Evolutionary conservation across 2,329 filamentous ascomycete species (phyloP), one percentile per base, ranked within the genome.

Genomic region (Claviceps capensis): DNA sequence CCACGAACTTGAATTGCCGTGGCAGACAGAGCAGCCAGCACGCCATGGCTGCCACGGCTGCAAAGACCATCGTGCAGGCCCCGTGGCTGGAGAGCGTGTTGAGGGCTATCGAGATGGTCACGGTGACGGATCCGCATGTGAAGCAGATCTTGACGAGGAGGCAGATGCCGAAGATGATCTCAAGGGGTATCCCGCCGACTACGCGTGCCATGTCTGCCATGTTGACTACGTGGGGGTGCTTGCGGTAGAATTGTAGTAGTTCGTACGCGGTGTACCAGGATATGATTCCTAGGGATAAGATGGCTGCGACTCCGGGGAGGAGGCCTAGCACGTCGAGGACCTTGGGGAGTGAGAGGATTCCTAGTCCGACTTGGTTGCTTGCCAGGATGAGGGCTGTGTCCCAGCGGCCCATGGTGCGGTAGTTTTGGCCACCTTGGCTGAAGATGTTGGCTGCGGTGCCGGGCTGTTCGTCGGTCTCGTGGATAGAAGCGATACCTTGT

Each of bases 131-230:
- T 44, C 78, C 81, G 67, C 79, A 76, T 30, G 85, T 85, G 66
- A 85, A 83, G 49, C 80, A 84, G 62, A 86, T 85, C 70, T 87
- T 86, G 57, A 86, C 63, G 13, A 86, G 62, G 62, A 87, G 83
- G 72, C 85, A 85, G 58, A 81, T 67, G 2, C 81, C 64, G 8
- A 61, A 53, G 1, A 59, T 26, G 19, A 61, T 55, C 30, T 30
- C 26, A 9, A 67, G 56, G 3, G 57, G 52, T 1, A 57, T 57
- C 2, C 64, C 63, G 1, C 65, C 70, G 69, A 78, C 59, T 67
- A 78, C 60, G 70, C 74, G 61, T 74, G 76, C 73, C 77, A 86
- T 80, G 59, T 87, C 83, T 58, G 82, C 85, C 7, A 86, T 79
- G 66, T 86, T 83, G 57, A 82, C 75, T 53, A 84, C 76, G 62